phyloP scores from a whole-genome alignment of 2,329 filamentous ascomycete species.

The Lizonia empirigonia region DNA sequence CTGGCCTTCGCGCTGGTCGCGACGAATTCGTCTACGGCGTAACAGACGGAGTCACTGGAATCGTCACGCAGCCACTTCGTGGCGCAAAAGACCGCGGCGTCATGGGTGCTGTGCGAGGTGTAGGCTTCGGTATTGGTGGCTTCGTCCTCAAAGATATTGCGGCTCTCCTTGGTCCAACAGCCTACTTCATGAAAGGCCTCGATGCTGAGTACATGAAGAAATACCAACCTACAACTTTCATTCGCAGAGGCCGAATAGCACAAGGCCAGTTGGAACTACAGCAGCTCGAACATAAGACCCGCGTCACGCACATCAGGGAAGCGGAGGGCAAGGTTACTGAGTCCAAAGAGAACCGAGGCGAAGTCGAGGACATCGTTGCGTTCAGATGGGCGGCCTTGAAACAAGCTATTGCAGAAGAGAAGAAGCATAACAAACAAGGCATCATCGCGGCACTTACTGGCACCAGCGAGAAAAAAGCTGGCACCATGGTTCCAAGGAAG shows the following conservation, averaged over 20 bases:
- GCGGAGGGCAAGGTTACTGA: slow-evolving; percentile 9
- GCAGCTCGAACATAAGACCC: slow-evolving; percentile 22
- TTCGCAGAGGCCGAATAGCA: slow-evolving; percentile 63
- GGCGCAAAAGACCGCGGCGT: slow-evolving; percentile 63
- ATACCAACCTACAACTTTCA: slow-evolving; percentile 58
- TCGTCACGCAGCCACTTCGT: slow-evolving; percentile 64
- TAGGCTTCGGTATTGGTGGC: slow-evolving; percentile 68
- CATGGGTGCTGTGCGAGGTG: slow-evolving; percentile 58
- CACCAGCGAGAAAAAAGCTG: slow-evolving; percentile 32
- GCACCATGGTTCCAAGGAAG: slow-evolving; percentile 37
- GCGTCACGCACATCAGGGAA: slow-evolving; percentile 13
- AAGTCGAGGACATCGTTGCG: slow-evolving; percentile 39
- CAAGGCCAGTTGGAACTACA: slow-evolving; percentile 56
- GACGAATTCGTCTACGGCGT: slow-evolving; percentile 67
- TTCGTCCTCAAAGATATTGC: slow-evolving; percentile 69
- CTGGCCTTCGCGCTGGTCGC: slow-evolving; percentile 64
- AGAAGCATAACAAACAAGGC: slow-evolving; percentile 32
- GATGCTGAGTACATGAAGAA: slow-evolving; percentile 64
- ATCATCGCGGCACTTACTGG: slow-evolving; percentile 35
- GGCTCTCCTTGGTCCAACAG: slow-evolving; percentile 64
- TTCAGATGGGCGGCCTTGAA: slow-evolving; percentile 34
- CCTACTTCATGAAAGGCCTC: slow-evolving; percentile 68
- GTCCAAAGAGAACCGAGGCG: slow-evolving; percentile 28
- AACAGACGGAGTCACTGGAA: slow-evolving; percentile 68
- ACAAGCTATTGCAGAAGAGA: slow-evolving; percentile 31